Evolutionary conservation across 305 asterid species (phyloP).

Genomic region (Rubia peregrina): DNA sequence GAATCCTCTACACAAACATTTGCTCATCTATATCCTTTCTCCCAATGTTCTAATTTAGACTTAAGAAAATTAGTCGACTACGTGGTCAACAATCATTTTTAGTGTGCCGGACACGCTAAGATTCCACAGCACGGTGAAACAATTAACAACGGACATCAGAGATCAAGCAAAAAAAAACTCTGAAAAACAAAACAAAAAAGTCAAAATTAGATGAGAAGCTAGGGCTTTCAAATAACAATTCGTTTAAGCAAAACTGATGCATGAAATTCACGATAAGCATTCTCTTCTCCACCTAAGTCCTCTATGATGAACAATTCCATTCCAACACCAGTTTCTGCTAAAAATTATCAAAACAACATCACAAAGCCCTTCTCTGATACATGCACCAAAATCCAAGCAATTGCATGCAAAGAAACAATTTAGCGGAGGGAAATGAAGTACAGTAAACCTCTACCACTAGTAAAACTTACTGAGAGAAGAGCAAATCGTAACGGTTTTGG

Average conservation of each 20-base stretch:
- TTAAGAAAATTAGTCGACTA: too few species aligned
- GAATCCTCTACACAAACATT: not conserved
- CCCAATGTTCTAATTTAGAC: not conserved
- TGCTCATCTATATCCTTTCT: not conserved
- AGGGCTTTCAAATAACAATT: constrained; percentile 7
- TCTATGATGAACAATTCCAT: constrained; percentile 6
- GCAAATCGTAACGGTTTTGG: not conserved
- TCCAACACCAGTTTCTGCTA: not conserved
- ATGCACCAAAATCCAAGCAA: not conserved
- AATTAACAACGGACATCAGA: not conserved
- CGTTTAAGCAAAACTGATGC: not conserved
- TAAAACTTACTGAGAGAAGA: constrained; percentile 6
- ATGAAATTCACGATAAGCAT: not conserved
- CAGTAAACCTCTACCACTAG: constrained; percentile 4
- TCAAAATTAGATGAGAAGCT: constrained; percentile 5
- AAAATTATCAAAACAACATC: constrained; percentile 2
- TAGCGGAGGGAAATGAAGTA: not conserved
- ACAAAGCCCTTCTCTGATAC: not conserved
- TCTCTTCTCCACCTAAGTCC: not conserved
- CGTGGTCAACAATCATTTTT: not conserved
- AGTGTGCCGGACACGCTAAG: not conserved
- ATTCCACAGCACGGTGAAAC: not conserved
- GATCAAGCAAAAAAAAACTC: not conserved
- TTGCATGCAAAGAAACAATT: not conserved
- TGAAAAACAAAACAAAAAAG: not conserved